phyloP scores from a whole-genome alignment of 306 rosid genomes.

The Quillaja saponaria region DNA sequence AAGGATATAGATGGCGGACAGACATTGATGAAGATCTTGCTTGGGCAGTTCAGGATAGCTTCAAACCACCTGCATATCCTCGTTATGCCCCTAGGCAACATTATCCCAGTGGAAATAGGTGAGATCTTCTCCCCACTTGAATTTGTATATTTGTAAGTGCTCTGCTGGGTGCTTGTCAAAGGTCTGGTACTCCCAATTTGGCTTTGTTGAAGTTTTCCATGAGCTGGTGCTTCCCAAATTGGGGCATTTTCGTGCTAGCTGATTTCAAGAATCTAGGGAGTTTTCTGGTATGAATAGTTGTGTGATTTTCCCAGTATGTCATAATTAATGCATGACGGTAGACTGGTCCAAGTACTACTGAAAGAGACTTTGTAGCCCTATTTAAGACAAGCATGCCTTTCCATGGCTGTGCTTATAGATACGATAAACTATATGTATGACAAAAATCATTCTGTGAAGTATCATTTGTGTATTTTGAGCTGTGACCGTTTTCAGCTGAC shows the following conservation, averaged over 20 bases:
- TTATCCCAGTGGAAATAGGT: slow-evolving; percentile 58
- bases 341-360: neutral
- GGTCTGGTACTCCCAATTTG: slow-evolving; percentile 12
- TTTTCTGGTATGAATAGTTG: slow-evolving; percentile 10
- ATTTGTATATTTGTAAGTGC: slow-evolving; percentile 4
- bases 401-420: too few relatives aligned
- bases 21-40: slow-evolving; percentile 53
- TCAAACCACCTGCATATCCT: slow-evolving; percentile 52
- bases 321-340: neutral
- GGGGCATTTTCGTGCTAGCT: neutral
- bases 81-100: slow-evolving; percentile 49
- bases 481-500: too few relatives aligned
- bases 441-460: too few relatives aligned
- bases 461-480: too few relatives aligned
- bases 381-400: too few relatives aligned
- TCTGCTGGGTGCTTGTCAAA: slow-evolving; percentile 13
- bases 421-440: too few relatives aligned
- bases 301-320: slow-evolving; percentile 1
- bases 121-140: slow-evolving; percentile 18
- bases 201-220: slow-evolving; percentile 23
- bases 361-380: neutral
- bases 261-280: slow-evolving; percentile 8
- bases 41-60: slow-evolving; percentile 46
- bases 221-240: slow-evolving; percentile 8
- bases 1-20: slow-evolving; percentile 57